Evolutionary conservation across 2,329 filamentous ascomycete species (phyloP).

Genomic region (Trichoderma aggressivum): DNA sequence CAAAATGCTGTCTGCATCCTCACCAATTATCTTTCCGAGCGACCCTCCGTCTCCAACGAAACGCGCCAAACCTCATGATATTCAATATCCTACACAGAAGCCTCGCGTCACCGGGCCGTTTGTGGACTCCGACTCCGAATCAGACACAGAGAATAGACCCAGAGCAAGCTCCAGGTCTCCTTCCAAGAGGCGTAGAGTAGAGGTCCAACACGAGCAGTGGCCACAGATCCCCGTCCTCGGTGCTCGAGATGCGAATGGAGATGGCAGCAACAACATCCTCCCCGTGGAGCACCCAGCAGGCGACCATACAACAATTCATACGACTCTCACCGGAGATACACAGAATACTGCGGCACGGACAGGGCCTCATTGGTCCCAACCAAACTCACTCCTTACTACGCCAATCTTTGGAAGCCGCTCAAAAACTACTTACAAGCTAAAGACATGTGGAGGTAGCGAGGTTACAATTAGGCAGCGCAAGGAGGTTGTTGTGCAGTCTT

Average conservation of each 20-base stretch:
- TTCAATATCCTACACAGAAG: slow-evolving; percentile 35
- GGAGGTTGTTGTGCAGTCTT: slow-evolving; percentile 47
- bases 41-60: slow-evolving; percentile 44
- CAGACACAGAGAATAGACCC: slow-evolving; percentile 17
- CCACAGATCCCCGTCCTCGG: background rate
- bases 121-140: slow-evolving; percentile 36
- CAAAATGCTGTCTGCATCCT: slow-evolving; percentile 58
- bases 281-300: background rate
- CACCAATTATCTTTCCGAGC: slow-evolving; percentile 53
- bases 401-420: slow-evolving; percentile 28
- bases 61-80: slow-evolving; percentile 36
- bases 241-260: slow-evolving; percentile 12
- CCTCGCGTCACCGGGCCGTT: slow-evolving; percentile 38
- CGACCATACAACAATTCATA: background rate
- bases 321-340: background rate
- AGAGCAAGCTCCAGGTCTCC: slow-evolving; percentile 21
- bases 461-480: slow-evolving; percentile 55
- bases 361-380: slow-evolving; percentile 22
- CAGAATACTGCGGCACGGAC: background rate
- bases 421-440: slow-evolving; percentile 40
- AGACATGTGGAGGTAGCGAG: slow-evolving; percentile 56
- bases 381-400: slow-evolving; percentile 28
- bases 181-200: slow-evolving; percentile 34
- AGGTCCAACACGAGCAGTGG: slow-evolving; percentile 23
- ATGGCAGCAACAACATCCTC: background rate